These are phyloP conservation scores for Yamadazyma atlantica DNA, from an alignment of 1,139 yeast genomes.

Conservation along the genomic window DNA sequence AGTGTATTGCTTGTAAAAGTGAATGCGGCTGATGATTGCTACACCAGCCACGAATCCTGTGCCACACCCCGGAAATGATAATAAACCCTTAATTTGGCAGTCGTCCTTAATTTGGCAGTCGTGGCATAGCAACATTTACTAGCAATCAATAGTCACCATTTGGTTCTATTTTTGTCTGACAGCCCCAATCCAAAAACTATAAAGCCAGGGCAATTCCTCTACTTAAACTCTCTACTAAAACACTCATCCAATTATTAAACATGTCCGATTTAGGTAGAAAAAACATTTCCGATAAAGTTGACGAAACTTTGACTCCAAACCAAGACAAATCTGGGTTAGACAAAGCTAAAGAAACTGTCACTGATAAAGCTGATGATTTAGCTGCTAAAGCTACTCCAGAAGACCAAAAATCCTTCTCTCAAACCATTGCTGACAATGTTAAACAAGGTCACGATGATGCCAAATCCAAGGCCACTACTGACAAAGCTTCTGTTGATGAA, in stretches of 20 bases:
- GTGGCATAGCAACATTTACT: too few species aligned
- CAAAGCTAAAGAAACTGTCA: conserved; percentile 68
- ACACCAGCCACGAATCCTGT: too few species aligned
- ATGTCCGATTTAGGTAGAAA: conserved; percentile 85
- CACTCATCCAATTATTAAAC: conserved; percentile 7
- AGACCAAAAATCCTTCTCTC: conserved; percentile 63
- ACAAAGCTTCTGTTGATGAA: conserved; percentile 45
- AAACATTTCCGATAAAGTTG: conserved; percentile 62
- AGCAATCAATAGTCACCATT: too few species aligned
- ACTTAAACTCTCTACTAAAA: neutral
- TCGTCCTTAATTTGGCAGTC: too few species aligned
- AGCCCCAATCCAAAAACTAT: conserved; percentile 2
- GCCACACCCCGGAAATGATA: too few species aligned
- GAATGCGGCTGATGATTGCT: too few species aligned
- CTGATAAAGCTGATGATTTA: conserved; percentile 63
- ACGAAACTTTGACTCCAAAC: conserved; percentile 72
- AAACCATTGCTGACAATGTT: conserved; percentile 59
- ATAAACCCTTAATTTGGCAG: too few species aligned
- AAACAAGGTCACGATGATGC: conserved; percentile 54
- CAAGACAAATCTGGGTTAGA: conserved; percentile 63
- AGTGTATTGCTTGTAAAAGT: too few species aligned
- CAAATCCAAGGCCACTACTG: conserved; percentile 27
- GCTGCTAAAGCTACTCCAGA: conserved; percentile 63
- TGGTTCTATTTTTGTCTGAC: too few species aligned
- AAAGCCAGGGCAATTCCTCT: conserved; percentile 2